Evolutionary conservation across 2,329 filamentous ascomycete species (phyloP).

Genomic region (Penicillium olsonii): DNA sequence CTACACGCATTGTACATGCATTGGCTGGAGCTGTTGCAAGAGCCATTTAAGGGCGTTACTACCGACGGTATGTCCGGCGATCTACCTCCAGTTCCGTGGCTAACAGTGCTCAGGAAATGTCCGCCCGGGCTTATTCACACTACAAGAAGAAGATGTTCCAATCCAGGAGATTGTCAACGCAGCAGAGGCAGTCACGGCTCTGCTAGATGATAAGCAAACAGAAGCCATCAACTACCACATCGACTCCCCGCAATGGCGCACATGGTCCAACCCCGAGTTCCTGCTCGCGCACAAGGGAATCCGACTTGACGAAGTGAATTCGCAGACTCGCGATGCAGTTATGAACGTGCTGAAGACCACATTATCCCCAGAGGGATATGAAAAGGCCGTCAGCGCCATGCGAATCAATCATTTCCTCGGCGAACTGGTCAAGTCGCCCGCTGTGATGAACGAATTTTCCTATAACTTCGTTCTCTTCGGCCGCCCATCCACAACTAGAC

Average conservation of each 20-base stretch:
- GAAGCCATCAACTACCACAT: conserved; percentile 60
- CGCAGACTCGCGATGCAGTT: conserved; percentile 50
- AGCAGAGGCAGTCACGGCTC: conserved; percentile 48
- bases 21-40: conserved; percentile 59
- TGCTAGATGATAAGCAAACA: conserved; percentile 53
- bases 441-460: conserved; percentile 71
- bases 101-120: conserved; percentile 47
- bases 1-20: conserved; percentile 62
- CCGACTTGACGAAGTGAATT: conserved; percentile 64
- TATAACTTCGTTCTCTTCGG: conserved; percentile 78
- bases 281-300: conserved; percentile 68
- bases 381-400: conserved; percentile 70
- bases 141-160: conserved; percentile 65
- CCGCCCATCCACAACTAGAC: conserved; percentile 54
- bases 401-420: conserved; percentile 75
- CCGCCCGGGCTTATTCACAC: conserved; percentile 55
- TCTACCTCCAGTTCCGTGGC: neutral
- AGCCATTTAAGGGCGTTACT: conserved; percentile 72
- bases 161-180: conserved; percentile 59
- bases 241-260: conserved; percentile 71
- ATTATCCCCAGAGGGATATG: conserved; percentile 69
- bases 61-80: conserved; percentile 56
- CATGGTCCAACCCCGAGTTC: conserved; percentile 73
- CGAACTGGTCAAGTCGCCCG: conserved; percentile 61
- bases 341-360: conserved; percentile 59